phyloP scores from a whole-genome alignment of 2,329 filamentous ascomycete species.

The Colletotrichum nymphaeae region DNA sequence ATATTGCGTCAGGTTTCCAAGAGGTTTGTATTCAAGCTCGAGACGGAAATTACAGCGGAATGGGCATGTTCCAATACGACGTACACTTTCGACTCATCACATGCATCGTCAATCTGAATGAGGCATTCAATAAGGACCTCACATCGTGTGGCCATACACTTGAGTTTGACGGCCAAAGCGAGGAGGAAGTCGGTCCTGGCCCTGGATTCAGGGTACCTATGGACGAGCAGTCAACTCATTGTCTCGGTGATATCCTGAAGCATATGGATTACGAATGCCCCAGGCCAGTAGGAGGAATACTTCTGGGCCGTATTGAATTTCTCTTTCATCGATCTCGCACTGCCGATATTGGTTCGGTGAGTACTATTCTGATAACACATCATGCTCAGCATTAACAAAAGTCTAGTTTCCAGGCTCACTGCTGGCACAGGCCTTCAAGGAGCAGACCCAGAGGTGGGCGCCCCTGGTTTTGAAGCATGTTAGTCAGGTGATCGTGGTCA shows the following conservation, averaged over 20 bases:
- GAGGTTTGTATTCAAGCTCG: constrained; percentile 44
- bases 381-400: neutral
- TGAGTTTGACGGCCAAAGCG: constrained; percentile 21
- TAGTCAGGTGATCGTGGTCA: constrained; percentile 59
- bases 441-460: constrained; percentile 67
- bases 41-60: constrained; percentile 48
- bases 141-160: constrained; percentile 37
- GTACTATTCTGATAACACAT: constrained; percentile 13
- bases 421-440: constrained; percentile 59
- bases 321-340: constrained; percentile 58
- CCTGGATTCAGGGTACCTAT: constrained; percentile 16
- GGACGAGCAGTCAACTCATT: constrained; percentile 19
- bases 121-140: constrained; percentile 47
- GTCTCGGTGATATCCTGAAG: constrained; percentile 45
- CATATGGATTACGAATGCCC: constrained; percentile 38
- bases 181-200: neutral
- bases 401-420: constrained; percentile 51
- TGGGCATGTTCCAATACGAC: constrained; percentile 43
- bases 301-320: constrained; percentile 44
- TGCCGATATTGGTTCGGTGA: constrained; percentile 64
- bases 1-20: constrained; percentile 47
- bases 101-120: constrained; percentile 48
- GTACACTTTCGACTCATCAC: constrained; percentile 50
- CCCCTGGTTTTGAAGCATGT: constrained; percentile 60
- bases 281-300: constrained; percentile 39